Base-by-base conservation (phyloP, 495 filamentous ascomycete genomes). In the Peziza echinospora region DNA sequence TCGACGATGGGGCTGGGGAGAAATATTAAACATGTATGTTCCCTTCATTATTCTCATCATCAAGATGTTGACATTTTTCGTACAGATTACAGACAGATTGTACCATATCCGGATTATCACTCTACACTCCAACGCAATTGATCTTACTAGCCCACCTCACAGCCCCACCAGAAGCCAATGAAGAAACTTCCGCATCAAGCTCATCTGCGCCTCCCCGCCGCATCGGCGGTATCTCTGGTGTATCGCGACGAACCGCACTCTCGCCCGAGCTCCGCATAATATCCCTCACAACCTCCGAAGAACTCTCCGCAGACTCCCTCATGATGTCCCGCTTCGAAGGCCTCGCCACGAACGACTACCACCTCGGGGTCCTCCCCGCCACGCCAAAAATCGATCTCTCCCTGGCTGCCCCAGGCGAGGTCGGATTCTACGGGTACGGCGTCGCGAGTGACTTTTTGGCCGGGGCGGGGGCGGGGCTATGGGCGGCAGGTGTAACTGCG, bases 41-140 rank as follows among this genome's bases (percentile, higher is more conserved):
- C 40, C n/a, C 9, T 34, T 39, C 25, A 11, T 10, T 37, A 56
- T 63, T 34, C 53, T 41, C 21, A n/a, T 23, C 24, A 9, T 16
- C n/a, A 24, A 11, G 26, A 26, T 24, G 24, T 37, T 5, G 43
- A 19, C 40, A 39, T 2, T 34, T 43, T 7, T 37, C 39, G 13
- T 44, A 1, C 7, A 44, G 41, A 66, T 71, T 96, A 64, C 79
- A 82, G 54, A 86, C 86, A 53, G 89, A 96, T 67, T 94, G 91
- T 65, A 82, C 87, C 52, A 80, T 97, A 69, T 92, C 87, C 62
- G 89, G 91, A 59, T 79, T 97, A 59, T 85, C 89, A 51, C 70
- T 97, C 64, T 96, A 94, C 77, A 92, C 82, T 60, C 85, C 86
- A 54, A 85, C 74, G 54, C 68, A 92, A 45, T 69, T 97, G 62